Base-by-base conservation (phyloP, 2,329 filamentous ascomycete genomes). In the Epichloe typhina region DNA sequence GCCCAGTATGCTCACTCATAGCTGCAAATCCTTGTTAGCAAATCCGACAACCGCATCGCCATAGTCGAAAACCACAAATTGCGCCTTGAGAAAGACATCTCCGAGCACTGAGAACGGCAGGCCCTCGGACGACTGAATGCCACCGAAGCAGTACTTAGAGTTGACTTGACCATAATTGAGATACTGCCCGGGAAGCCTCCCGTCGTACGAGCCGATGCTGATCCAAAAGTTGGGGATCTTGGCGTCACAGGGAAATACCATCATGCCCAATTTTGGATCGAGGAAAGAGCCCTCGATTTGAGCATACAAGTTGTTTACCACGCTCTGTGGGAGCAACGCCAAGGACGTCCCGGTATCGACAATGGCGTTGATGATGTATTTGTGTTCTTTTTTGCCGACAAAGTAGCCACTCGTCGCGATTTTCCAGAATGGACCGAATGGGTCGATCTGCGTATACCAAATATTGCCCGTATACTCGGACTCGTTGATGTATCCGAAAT, bases 271-370 rank as follows among this genome's bases (percentile, higher is more conserved):
- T 2, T 58, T 56, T 15, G 54, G 26, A 59, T 72, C 67, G 56
- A 77, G 61, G 44, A 66, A 56, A 0, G 83, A 71, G 3, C 77
- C 74, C 7, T 59, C 50, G 53, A 86, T 73, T 54, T 77, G 61
- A 38, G 62, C 61, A 69, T 84, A 87, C 72, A 85, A 86, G 41
- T 69, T 72, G 0, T 65, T 57, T 55, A 79, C 74, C 53, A 83
- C 69, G 35, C 61, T 56, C 50, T 72, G 62, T 26, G 79, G 77
- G 17, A 83, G 65, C 55, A 84, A 72, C 50, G 85, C 65, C 33
- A 87, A 77, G 1, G 82, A 82, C 51, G 83, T 86, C 50, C 83
- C 84, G 2, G 83, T 87, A 67, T 87, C 83, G 59, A 80, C 79
- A 62, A 87, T 85, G 57, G 72, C 75, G 0, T 69, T 68, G 5